Percentiles rank a stretch among this genome's conserved stretches.
Evolutionary conservation across 116 monocot genomes (phyloP).

Genomic region (Phalaenopsis hybrid): DNA sequence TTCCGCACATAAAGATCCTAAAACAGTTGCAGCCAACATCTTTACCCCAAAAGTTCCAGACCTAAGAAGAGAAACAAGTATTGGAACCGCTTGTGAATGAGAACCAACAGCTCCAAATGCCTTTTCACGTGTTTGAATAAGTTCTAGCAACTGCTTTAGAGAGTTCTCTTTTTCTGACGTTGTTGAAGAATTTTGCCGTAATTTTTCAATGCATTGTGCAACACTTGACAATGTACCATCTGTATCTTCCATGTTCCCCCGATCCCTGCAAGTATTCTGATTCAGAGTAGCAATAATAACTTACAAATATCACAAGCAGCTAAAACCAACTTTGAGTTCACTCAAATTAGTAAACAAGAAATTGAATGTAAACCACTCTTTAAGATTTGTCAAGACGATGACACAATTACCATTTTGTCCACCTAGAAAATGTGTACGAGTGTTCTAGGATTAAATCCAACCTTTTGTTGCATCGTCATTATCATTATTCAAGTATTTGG

Average conservation of each 20-base stretch:
- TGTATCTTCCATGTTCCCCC: slow-evolving; percentile 72
- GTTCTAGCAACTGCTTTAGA: slow-evolving; percentile 77
- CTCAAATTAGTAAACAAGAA: neutral
- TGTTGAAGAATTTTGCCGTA: slow-evolving; percentile 63
- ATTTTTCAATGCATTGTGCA: slow-evolving; percentile 92
- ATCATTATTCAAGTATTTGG: neutral
- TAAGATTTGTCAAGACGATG: neutral
- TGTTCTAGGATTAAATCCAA: neutral
- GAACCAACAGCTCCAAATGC: slow-evolving; percentile 96
- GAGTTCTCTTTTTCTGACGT: slow-evolving; percentile 75
- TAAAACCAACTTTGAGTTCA: slow-evolving; percentile 1
- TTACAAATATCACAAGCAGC: no score
- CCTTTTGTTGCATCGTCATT: neutral
- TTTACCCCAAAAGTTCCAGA: slow-evolving; percentile 77
- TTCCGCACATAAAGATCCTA: slow-evolving; percentile 90
- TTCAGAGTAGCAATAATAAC: neutral
- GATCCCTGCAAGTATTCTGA: slow-evolving; percentile 44
- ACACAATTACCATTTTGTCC: neutral
- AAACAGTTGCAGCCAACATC: slow-evolving; percentile 61
- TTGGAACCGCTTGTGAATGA: slow-evolving; percentile 93
- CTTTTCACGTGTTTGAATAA: slow-evolving; percentile 77
- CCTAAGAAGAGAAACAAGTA: slow-evolving; percentile 92
- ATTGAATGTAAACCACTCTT: neutral
- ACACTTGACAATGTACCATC: slow-evolving; percentile 95
- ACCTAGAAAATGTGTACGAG: neutral